A percentile compares a stretch with the other conserved stretches of the same genome.
Conservation (phyloP, 129 eudicot genomes). For the Flaveria bidentis region DNA sequence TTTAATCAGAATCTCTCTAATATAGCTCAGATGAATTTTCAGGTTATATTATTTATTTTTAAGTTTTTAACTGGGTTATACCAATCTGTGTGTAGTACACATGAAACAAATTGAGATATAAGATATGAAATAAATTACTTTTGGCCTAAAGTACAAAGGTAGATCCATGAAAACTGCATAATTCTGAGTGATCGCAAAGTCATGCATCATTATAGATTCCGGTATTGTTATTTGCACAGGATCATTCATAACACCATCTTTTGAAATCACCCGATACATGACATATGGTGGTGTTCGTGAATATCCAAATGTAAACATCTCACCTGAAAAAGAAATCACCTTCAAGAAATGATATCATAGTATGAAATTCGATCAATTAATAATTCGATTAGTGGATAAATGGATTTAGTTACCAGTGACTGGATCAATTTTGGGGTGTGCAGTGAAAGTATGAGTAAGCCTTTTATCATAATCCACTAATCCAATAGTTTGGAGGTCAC, state of each 20-base stretch:
- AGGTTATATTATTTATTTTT: too few species aligned
- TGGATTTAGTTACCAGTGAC: slow-evolving; percentile 60
- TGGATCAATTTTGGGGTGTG: slow-evolving; percentile 98
- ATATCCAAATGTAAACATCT: slow-evolving; percentile 96
- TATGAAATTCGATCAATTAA: neutral
- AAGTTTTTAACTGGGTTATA: too few species aligned
- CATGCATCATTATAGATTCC: slow-evolving; percentile 88
- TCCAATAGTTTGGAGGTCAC: slow-evolving; percentile 93
- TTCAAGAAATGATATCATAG: slow-evolving; percentile 8
- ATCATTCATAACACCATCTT: slow-evolving; percentile 84
- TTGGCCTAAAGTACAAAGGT: slow-evolving; percentile 75
- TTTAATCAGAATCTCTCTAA: too few species aligned
- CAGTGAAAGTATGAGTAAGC: slow-evolving; percentile 79
- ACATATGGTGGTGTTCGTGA: slow-evolving; percentile 64
- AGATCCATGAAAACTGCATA: slow-evolving; percentile 93
- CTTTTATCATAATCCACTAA: slow-evolving; percentile 92
- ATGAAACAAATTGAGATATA: too few species aligned
- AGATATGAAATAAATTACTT: slow-evolving; percentile 40
- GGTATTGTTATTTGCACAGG: slow-evolving; percentile 88
- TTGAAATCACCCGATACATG: slow-evolving; percentile 84
- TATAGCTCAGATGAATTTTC: too few species aligned
- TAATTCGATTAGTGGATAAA: neutral
- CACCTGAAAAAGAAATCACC: slow-evolving; percentile 52
- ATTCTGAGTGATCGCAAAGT: slow-evolving; percentile 92
- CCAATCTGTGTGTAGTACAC: too few species aligned